phyloP scores from a whole-genome alignment of 140 eudicot genomes.

The Anethum foeniculum region DNA sequence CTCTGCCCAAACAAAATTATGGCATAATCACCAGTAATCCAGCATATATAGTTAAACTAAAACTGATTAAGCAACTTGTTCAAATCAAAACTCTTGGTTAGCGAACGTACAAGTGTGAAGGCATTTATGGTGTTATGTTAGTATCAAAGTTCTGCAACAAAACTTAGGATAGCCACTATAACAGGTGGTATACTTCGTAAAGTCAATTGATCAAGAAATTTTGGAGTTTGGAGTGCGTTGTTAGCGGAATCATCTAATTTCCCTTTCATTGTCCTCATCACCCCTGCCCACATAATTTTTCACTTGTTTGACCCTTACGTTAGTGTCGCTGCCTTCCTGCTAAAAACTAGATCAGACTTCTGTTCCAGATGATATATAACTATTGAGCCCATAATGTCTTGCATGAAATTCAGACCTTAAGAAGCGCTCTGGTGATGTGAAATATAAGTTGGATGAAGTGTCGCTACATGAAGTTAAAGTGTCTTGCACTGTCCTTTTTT shows the following conservation, averaged over 20 bases:
- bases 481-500: not conserved
- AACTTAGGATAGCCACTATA: not conserved
- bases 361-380: not conserved
- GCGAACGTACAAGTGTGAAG: not conserved
- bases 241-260: too few species aligned
- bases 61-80: not conserved
- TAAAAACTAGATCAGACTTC: not conserved
- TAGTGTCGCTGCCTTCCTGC: not conserved
- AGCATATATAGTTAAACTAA: not conserved
- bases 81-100: not conserved
- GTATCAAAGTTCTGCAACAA: not conserved
- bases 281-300: not conserved
- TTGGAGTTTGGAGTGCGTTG: not conserved
- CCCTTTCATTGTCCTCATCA: too few species aligned
- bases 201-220: not conserved
- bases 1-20: not conserved
- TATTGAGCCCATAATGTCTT: not conserved
- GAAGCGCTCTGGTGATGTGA: not conserved
- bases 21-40: not conserved
- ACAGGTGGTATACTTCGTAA: not conserved
- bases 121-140: not conserved
- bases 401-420: not conserved
- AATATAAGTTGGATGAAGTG: not conserved
- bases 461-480: not conserved
- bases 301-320: not conserved